A percentile compares a stretch with the other conserved stretches of the same genome.
phyloP scores from a whole-genome alignment of 345 rosid genomes.

The Microthlaspi erraticum region DNA sequence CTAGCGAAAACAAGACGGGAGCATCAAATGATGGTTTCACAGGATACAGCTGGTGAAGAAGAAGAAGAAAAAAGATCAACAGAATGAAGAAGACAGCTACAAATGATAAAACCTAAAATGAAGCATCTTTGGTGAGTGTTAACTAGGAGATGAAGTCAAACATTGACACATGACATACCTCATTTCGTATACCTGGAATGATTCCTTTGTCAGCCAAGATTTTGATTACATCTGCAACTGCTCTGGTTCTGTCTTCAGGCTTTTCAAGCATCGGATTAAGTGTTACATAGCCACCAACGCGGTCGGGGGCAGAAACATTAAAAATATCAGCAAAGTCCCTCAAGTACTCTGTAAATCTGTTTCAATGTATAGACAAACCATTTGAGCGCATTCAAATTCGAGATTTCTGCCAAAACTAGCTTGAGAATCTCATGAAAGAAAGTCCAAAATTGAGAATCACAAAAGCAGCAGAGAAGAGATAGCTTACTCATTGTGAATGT shows the following conservation, averaged over 20 bases:
- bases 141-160: neutral
- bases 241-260: slow-evolving; percentile 69
- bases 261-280: slow-evolving; percentile 53
- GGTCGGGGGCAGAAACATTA: slow-evolving; percentile 39
- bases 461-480: neutral
- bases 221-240: slow-evolving; percentile 63
- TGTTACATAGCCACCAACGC: slow-evolving; percentile 42
- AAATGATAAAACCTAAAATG: slow-evolving; percentile 11
- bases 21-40: slow-evolving; percentile 71
- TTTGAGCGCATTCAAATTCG: neutral
- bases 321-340: slow-evolving; percentile 65
- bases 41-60: slow-evolving; percentile 68
- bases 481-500: slow-evolving; percentile 60
- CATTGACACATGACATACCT: slow-evolving; percentile 58
- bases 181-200: slow-evolving; percentile 88
- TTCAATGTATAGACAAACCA: slow-evolving; percentile 17
- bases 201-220: slow-evolving; percentile 61
- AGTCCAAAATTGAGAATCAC: too few relatives aligned
- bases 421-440: too few relatives aligned
- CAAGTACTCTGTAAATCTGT: slow-evolving; percentile 69
- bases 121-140: neutral
- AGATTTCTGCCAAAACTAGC: neutral
- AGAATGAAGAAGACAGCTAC: slow-evolving; percentile 1
- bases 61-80: neutral
- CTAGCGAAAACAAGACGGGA: slow-evolving; percentile 62